Evolutionary conservation across 2,329 filamentous ascomycete genomes (phyloP), one percentile per base, ranked within the genome.

Genomic region (Xylaria sp.): DNA sequence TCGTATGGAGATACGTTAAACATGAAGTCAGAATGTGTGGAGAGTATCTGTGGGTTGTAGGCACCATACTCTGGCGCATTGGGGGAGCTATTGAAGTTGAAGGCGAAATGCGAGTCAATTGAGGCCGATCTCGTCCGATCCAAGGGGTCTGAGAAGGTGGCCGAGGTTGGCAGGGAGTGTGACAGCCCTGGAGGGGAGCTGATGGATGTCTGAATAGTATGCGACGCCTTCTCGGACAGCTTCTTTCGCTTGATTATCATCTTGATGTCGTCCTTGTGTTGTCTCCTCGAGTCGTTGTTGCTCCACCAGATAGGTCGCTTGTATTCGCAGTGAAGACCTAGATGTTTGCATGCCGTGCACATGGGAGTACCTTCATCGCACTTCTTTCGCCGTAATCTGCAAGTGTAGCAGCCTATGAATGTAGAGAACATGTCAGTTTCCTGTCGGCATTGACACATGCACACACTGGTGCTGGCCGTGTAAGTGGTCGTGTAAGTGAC

Each of bases 291-390:
- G 72, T 97, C 94, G 78, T 92, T 92, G 86, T 96, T 98, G 83
- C 91, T 92, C 96, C 96, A 99, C 96, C 96, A 99, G 83, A 93
- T 89, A 46, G 96, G 96, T 78, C 94, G 87, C 86, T 97, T 97
- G 85, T 98, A 99, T 85, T 98, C 94, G 84, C 96, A 99, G 77
- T 88, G 86, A 66, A 99, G 87, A 63, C 92, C 92, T 66, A 99
- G 90, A 78, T 90, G 86, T 75, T 88, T 90, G 86, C 89, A 91
- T 70, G 89, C 89, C 18, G 87, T 86, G 84, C 89, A 91, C 76
- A 85, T 82, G 62, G 88, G 88, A 46, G 84, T 82, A 71, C 87
- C 88, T 80, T 91, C 89, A 77, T 91, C 89, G 82, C 89, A 91
- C 85, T 91, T 91, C 82, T 91, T 91, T 73, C 89, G 85, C 78